Evolutionary conservation across 2,329 filamentous ascomycete genomes (phyloP).

Genomic region (Amauroascus niger): DNA sequence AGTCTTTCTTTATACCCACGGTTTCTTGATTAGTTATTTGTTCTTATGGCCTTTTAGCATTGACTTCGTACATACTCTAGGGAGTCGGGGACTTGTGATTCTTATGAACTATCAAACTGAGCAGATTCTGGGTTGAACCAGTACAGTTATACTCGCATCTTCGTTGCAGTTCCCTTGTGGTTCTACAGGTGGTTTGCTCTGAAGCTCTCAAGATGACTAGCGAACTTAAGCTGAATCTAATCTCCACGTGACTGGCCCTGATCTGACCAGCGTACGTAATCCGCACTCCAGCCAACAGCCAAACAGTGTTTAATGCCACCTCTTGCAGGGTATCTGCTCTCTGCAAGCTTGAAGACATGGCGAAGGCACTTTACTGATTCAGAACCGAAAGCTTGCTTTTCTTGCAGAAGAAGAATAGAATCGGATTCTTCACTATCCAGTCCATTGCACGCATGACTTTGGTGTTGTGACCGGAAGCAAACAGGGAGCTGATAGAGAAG

Average conservation of each 20-base stretch:
- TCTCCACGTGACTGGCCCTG: not conserved
- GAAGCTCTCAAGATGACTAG: too few species aligned
- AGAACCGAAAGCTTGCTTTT: not conserved
- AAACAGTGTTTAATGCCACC: constrained; percentile 1
- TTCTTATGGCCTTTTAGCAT: too few species aligned
- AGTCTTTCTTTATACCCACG: not conserved
- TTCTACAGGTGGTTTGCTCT: too few species aligned
- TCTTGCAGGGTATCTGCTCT: not conserved
- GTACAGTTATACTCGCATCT: too few species aligned
- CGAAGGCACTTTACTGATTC: not conserved
- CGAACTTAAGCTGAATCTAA: too few species aligned
- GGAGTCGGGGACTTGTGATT: too few species aligned
- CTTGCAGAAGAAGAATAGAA: not conserved
- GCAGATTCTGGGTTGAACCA: too few species aligned
- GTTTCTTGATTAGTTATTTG: not conserved
- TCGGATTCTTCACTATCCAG: not conserved
- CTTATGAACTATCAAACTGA: too few species aligned
- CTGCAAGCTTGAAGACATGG: not conserved
- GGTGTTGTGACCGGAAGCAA: not conserved
- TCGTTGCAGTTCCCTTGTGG: too few species aligned
- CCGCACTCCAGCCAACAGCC: not conserved
- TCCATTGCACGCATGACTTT: not conserved
- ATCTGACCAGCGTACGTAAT: not conserved
- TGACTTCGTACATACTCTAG: too few species aligned
- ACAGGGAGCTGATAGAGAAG: not conserved